A percentile compares a stretch with the other conserved stretches of the same genome.
Evolutionary conservation across 2,329 filamentous ascomycete species (phyloP).

Genomic region (Talaromyces pinophilus): DNA sequence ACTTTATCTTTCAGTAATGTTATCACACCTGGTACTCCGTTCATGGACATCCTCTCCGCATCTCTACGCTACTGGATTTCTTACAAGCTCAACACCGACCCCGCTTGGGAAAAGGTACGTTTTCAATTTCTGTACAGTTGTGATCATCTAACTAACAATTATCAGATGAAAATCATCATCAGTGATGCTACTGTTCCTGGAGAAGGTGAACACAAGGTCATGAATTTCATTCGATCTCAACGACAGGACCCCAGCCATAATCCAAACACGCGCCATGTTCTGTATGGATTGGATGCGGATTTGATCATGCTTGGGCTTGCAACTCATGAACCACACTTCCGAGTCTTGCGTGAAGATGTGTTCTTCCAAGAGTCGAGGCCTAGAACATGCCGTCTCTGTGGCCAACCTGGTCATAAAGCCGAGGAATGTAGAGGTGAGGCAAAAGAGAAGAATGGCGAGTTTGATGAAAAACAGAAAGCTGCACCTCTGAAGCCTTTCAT

Average conservation of each 20-base stretch:
- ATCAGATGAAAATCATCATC: slow-evolving; percentile 85
- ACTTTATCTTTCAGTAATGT: slow-evolving; percentile 55
- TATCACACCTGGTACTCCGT: slow-evolving; percentile 95
- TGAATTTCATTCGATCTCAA: slow-evolving; percentile 96
- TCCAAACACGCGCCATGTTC: slow-evolving; percentile 95
- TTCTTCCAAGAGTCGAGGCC: slow-evolving; percentile 86
- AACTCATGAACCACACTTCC: slow-evolving; percentile 96
- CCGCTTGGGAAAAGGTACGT: slow-evolving; percentile 77
- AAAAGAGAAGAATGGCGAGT: slow-evolving; percentile 76
- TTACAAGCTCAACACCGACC: slow-evolving; percentile 96
- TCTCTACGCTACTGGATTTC: slow-evolving; percentile 95
- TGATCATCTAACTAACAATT: slow-evolving; percentile 28
- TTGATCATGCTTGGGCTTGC: slow-evolving; percentile 97
- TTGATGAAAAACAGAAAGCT: slow-evolving; percentile 75
- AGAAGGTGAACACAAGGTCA: slow-evolving; percentile 99
- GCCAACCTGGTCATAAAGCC: slow-evolving; percentile 87
- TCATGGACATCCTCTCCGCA: slow-evolving; percentile 92
- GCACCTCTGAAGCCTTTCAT: slow-evolving; percentile 86
- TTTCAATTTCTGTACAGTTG: background rate
- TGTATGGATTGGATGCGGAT: slow-evolving; percentile 96
- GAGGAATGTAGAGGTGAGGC: slow-evolving; percentile 78
- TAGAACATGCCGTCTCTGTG: slow-evolving; percentile 82
- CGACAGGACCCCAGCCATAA: slow-evolving; percentile 86
- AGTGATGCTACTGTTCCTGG: slow-evolving; percentile 97
- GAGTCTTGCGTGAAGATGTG: slow-evolving; percentile 93